These are phyloP conservation scores for Nelumbo lutea DNA, from an alignment of 164 flowering plant genomes.

Conservation along the genomic window DNA sequence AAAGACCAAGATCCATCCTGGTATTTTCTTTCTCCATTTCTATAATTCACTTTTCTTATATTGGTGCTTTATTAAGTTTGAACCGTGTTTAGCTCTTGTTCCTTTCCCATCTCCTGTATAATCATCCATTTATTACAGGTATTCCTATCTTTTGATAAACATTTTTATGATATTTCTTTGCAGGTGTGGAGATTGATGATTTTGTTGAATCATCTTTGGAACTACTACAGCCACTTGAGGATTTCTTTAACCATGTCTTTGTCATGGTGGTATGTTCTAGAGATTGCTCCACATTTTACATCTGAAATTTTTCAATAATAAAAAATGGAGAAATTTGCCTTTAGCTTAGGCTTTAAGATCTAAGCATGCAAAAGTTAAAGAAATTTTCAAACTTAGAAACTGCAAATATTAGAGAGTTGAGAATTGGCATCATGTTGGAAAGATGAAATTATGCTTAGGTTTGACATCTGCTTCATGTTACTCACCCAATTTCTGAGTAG, in stretches of 20 bases:
- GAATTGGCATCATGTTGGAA: neutral
- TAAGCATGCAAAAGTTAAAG: neutral
- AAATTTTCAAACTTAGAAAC: neutral
- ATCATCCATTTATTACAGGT: neutral
- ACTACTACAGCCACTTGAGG: constrained; percentile 76
- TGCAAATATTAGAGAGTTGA: too few relatives aligned
- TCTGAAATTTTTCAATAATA: neutral
- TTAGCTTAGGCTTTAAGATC: neutral
- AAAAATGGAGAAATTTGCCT: neutral
- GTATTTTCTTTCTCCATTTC: constrained; percentile 26
- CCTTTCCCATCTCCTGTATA: neutral
- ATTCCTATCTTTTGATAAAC: too few relatives aligned
- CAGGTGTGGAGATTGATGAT: constrained; percentile 79
- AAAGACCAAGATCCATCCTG: constrained; percentile 54
- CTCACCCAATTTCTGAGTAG: too few relatives aligned
- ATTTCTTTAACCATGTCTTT: constrained; percentile 81
- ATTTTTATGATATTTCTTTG: neutral
- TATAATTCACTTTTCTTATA: neutral
- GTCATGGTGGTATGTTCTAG: constrained; percentile 90
- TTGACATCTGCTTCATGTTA: too few relatives aligned
- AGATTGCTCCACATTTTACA: constrained; percentile 2
- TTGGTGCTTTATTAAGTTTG: neutral
- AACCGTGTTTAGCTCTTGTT: neutral
- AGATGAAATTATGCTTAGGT: too few relatives aligned
- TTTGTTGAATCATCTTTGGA: constrained; percentile 63